Base-by-base conservation (phyloP, 2,329 filamentous ascomycete genomes). In the Curvularia sp. region DNA sequence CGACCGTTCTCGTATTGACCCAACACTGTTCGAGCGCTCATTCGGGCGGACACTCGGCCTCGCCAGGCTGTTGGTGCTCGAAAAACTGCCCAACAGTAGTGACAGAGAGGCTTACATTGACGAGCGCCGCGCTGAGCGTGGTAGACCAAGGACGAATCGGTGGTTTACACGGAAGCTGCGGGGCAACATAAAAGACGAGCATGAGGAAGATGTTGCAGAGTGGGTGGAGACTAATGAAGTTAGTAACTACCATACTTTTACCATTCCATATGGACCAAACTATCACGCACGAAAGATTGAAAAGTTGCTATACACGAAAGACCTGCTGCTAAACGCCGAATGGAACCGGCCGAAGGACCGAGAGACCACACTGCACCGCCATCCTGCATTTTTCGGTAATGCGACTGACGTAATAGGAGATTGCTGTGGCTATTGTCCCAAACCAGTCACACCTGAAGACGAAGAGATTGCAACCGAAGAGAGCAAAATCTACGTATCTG, bases 1-100 rank as follows among this genome's bases (percentile, higher is more conserved):
- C 13, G 89, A 95, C 61, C 86, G 92, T 18, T 85, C 85, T n/a
- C 84, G 86, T 10, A 80, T 96, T 53, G 92, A 96, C 67, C 92
- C 92, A 5, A 96, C 91, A 21, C 93, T 96, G 48, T 96, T 91
- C 61, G 92, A 96, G 76, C 82, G 92, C 48, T 92, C 87, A 55
- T 96, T 96, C 67, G 83, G 83, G 49, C 83, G 90, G 38, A 93
- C 90, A 0, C 81, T 91, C 23, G 92, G 92, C 1, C 83, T 96
- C 19, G 91, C 92, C 25, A 84, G 92, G 45, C 82, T 96, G 1
- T 81, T 96, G 6, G 88, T 96, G 6, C 81, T 96, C 1, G 92
- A 96, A 73, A 87, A 89, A 43, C 82, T 96, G 1, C 92, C 92
- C 0, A 90, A 86, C 2, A 81, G 83, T 2, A 80, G 79, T 10